A percentile compares a stretch with the other conserved stretches of the same genome.
Evolutionary conservation across 148 eudicot genomes (phyloP).

Genomic region (Vaccinium darrowii): DNA sequence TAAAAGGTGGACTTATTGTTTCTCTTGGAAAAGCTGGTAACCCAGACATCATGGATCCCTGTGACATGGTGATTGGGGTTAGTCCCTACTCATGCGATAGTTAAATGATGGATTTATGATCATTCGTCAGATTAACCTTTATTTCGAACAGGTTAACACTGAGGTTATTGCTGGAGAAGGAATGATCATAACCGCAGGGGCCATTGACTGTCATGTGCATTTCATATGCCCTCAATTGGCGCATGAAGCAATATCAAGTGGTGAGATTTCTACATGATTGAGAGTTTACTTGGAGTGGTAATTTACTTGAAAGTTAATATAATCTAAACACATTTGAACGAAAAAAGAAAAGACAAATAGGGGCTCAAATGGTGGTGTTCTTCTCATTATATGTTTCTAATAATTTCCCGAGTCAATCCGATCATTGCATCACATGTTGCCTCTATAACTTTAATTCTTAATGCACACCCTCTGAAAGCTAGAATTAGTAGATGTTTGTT

Average conservation of each 20-base stretch:
- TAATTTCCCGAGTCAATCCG: background rate
- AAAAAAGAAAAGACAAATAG: background rate
- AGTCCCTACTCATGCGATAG: constrained; percentile 15
- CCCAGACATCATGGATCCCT: constrained; percentile 79
- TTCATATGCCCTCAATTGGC: constrained; percentile 97
- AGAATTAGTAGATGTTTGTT: background rate
- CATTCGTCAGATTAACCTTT: background rate
- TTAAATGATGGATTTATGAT: constrained; percentile 3
- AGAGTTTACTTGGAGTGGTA: background rate
- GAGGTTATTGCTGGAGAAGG: constrained; percentile 99
- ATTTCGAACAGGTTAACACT: constrained; percentile 66
- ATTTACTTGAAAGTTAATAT: background rate
- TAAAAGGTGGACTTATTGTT: constrained; percentile 68
- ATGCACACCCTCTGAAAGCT: background rate
- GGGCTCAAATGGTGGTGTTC: background rate
- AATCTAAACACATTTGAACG: background rate
- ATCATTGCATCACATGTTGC: background rate
- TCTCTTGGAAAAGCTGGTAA: constrained; percentile 90
- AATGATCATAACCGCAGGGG: constrained; percentile 91
- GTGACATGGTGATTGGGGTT: constrained; percentile 79
- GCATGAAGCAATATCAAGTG: constrained; percentile 87
- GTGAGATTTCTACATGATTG: constrained; percentile 44
- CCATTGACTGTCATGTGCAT: constrained; percentile 95
- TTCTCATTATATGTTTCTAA: background rate
- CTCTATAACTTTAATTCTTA: constrained; percentile 2